Conservation (phyloP, 805 yeast genomes). For the Candida nanaspora region DNA sequence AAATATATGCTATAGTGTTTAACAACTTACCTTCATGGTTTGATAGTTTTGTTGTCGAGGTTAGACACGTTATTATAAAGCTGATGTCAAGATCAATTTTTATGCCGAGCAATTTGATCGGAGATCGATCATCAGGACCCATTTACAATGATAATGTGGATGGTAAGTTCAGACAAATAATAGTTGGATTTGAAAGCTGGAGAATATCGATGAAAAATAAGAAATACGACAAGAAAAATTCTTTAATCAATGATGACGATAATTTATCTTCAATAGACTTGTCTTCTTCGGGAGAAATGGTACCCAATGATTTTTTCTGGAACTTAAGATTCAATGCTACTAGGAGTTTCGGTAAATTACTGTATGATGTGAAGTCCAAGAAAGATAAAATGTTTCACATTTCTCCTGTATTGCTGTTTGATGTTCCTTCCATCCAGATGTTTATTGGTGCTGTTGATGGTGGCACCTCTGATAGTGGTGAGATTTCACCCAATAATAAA, state of each 20-base stretch:
- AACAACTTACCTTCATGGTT: constrained; percentile 28
- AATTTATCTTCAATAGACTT: not conserved
- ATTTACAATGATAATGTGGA: not conserved
- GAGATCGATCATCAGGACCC: not conserved
- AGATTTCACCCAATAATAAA: not conserved
- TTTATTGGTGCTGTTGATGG: not conserved
- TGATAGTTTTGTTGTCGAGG: constrained; percentile 16
- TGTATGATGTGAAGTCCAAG: not conserved
- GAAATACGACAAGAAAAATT: not conserved
- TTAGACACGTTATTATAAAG: constrained; percentile 5
- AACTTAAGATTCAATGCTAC: not conserved
- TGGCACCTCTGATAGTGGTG: not conserved
- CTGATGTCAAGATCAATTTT: constrained; percentile 16
- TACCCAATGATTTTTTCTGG: not conserved
- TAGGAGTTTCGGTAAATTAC: not conserved
- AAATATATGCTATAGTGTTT: constrained; percentile 8
- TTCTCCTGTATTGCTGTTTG: not conserved
- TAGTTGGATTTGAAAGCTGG: not conserved
- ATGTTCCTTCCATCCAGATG: not conserved
- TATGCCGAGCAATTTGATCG: constrained; percentile 5
- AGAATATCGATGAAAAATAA: not conserved
- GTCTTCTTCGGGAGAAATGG: not conserved
- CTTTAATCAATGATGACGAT: not conserved
- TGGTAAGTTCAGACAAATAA: not conserved
- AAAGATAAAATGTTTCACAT: not conserved